phyloP scores from a whole-genome alignment of 306 rosid genomes.

The Castanea mollissima region DNA sequence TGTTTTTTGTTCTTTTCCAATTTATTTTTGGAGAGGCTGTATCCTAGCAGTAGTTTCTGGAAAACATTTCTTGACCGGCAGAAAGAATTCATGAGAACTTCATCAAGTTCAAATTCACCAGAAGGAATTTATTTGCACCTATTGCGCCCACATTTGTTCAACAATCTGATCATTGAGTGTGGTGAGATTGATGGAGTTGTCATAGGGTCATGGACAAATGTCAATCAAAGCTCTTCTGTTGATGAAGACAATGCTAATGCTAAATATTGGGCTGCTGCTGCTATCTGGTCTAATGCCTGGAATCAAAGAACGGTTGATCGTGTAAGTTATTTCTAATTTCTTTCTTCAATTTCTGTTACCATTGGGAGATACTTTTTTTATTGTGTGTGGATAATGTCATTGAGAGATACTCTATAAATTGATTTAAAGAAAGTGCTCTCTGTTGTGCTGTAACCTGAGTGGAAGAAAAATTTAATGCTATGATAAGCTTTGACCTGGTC shows the following conservation, averaged over 20 bases:
- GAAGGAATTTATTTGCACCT: constrained; percentile 48
- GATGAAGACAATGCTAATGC: constrained; percentile 53
- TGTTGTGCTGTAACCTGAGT: not conserved
- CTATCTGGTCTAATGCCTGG: constrained; percentile 87
- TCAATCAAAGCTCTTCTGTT: constrained; percentile 48
- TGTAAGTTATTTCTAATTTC: constrained; percentile 54
- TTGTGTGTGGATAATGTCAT: not conserved
- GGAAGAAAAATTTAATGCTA: not conserved
- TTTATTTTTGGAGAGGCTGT: constrained; percentile 69
- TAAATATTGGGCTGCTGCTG: constrained; percentile 95
- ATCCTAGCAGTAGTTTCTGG: constrained; percentile 94
- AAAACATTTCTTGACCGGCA: constrained; percentile 61
- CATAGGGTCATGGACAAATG: constrained; percentile 68
- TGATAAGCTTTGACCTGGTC: not conserved
- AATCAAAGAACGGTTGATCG: constrained; percentile 87
- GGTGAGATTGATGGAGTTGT: constrained; percentile 93
- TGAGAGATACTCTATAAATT: not conserved
- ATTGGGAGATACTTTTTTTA: not conserved
- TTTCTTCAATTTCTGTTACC: not conserved
- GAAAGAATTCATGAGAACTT: constrained; percentile 42
- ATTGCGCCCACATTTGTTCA: constrained; percentile 49
- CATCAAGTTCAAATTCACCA: constrained; percentile 49
- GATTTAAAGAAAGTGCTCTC: not conserved
- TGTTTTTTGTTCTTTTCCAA: constrained; percentile 26
- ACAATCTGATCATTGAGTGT: constrained; percentile 59